Evolutionary conservation across 2,329 filamentous ascomycete genomes (phyloP), one percentile per base, ranked within the genome.

Genomic region (Colletotrichum sp.): DNA sequence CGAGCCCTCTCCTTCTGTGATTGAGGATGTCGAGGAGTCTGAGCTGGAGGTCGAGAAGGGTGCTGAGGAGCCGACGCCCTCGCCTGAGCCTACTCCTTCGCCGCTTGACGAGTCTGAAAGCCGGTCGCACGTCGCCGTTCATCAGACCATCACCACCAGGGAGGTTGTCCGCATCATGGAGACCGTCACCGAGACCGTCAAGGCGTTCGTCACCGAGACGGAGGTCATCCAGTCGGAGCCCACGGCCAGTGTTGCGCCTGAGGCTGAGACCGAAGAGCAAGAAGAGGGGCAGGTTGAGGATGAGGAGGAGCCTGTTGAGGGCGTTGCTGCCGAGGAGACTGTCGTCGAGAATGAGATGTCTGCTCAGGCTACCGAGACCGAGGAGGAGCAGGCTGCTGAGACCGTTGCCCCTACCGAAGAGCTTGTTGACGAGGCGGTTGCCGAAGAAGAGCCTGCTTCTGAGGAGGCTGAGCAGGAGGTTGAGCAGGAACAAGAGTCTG

Each of bases 101-200:
- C 59, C 63, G 6, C 63, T 59, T 12, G 55, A 28, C 12, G 74
- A 61, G 6, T 24, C 28, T 9, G 34, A 69, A 4, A 30, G 61
- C 24, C 68, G 68, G 18, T 43, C 30, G 4, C 72, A 68, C 10
- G n/a, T 36, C 12, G 63, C 59, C 8, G 74, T 80, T 3, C 79
- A 78, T 4, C 79, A 83, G 67, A 81, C 79, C 1, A 79, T 82
- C 18, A 80, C 79, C 21, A 78, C 81, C 63, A 81, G 79, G 55
- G 83, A 80, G 64, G 76, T 82, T 0, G 80, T 86, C 13, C 81
- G 80, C 4, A 78, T 86, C 7, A 79, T 86, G 12, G 82, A 86
- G 76, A 84, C 82, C 3, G 79, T 83, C n/a, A 83, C 82, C 2
- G 75, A 83, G 78, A 77, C 77, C 4, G 69, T 75, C 67, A 77